These are phyloP conservation scores for Adiantum capillusveneris DNA, from an alignment of 75 land plant species.

Conservation along the genomic window DNA sequence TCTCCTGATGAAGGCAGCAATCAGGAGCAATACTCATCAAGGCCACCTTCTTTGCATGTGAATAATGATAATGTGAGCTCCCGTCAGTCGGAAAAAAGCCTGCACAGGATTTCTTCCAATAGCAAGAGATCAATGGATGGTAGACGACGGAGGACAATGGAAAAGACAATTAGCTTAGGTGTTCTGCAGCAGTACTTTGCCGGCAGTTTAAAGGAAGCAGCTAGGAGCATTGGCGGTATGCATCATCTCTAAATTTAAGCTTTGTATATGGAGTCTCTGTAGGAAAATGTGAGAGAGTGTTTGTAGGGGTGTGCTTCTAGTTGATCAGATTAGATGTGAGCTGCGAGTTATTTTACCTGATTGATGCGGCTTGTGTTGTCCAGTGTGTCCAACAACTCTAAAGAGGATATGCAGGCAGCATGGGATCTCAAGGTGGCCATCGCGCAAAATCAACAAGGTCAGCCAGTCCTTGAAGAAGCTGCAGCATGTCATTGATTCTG, in stretches of 20 bases:
- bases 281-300: no score
- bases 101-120: background rate
- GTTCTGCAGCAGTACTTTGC: no score
- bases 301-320: background rate
- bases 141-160: conserved; percentile 66
- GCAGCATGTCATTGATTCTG: conserved; percentile 61
- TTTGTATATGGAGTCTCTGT: no score
- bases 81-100: no score
- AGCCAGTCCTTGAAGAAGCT: conserved; percentile 89
- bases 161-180: conserved; percentile 70
- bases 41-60: background rate
- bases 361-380: background rate
- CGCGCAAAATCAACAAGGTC: no score
- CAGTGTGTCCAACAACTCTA: no score
- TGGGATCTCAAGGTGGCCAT: no score
- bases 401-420: no score
- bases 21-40: background rate
- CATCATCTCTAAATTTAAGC: no score
- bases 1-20: background rate
- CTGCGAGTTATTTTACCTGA: background rate
- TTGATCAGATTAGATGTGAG: background rate
- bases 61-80: background rate
- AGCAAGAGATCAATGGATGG: conserved; percentile 22
- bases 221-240: conserved; percentile 60
- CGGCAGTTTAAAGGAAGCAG: conserved; percentile 62